Base-by-base conservation (phyloP, 768 basidiomycete species). In the Solioccasus polychromus region DNA sequence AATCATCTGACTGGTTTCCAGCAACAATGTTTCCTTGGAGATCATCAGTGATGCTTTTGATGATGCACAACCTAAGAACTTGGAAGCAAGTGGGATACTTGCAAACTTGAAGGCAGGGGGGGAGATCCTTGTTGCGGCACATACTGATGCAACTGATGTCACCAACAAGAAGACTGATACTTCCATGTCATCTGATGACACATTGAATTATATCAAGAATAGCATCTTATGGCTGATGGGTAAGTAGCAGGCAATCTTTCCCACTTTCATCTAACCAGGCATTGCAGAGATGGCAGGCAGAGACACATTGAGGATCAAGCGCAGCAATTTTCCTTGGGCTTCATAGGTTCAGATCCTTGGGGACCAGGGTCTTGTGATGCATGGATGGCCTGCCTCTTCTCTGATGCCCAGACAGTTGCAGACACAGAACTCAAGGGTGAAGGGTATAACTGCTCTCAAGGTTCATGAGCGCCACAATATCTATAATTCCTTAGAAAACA, bases 371-470 rank as follows among this genome's bases (percentile, higher is more conserved):
- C 36, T 43, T 3, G 30, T 48, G 19, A 37, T 48, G 24, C 22
- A 20, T 15, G 46, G 46, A 29, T 47, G 46, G 40, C 46, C 40
- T 1, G 0, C 35, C 28, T 42, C 46, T 15, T 25, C 23, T 11
- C 28, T 42, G 4, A 47, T 47, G 40, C 46, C 46, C 0, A 15
- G 40, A 15, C 4, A 48, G 23, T 34, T 43, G 36, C 18, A 8
- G 22, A 19, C 4, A 1, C 5, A 35, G n/a, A 11, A 44, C 8
- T 32, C 25, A 14, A 38, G 30, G 15, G 35, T 22, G 8, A 48
- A 44, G 29, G 42, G 42, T 10, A 48, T 48, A 5, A 48, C 47
- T 32, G 9, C 19, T 44, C 47, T 48, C 30, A 43, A 48, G 12
- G 37, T 43, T 22, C 18, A 22, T 0, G 25, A 48, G 30, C 19